Percentiles rank a stretch among this genome's conserved stretches.
These are phyloP conservation scores for Dendrostoma leiphaemia DNA, from an alignment of 2,329 filamentous ascomycete genomes.

Conservation along the genomic window DNA sequence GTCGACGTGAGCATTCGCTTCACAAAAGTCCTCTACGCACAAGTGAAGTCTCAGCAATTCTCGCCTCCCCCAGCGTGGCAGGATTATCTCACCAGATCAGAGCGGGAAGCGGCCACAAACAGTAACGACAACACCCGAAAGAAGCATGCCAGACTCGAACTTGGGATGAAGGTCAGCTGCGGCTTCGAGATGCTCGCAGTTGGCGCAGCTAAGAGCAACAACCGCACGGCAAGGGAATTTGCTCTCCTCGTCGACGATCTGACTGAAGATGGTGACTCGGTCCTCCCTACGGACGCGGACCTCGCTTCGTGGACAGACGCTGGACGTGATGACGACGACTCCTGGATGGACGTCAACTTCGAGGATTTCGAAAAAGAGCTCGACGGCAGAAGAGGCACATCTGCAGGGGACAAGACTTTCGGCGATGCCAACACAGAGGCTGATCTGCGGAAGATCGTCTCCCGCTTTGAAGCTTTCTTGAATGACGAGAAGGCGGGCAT, in stretches of 20 bases:
- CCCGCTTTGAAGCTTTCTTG: conserved; percentile 88
- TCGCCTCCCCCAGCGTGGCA: conserved; percentile 57
- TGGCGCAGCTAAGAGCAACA: conserved; percentile 67
- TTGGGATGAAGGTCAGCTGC: conserved; percentile 86
- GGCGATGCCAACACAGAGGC: conserved; percentile 67
- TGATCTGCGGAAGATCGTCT: conserved; percentile 86
- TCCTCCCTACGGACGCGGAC: conserved; percentile 70
- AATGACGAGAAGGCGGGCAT: conserved; percentile 79
- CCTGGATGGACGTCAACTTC: conserved; percentile 91
- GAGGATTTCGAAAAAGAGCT: conserved; percentile 85
- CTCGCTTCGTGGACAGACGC: conserved; percentile 65
- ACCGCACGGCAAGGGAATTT: conserved; percentile 70
- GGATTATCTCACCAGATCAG: conserved; percentile 29
- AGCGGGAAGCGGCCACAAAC: conserved; percentile 10
- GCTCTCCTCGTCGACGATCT: conserved; percentile 74
- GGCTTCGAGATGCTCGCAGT: conserved; percentile 86
- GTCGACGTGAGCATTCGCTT: conserved; percentile 78
- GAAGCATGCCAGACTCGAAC: conserved; percentile 48
- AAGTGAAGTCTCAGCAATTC: conserved; percentile 84
- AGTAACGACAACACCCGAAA: conserved; percentile 26
- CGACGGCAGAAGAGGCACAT: conserved; percentile 41
- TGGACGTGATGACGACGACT: conserved; percentile 74
- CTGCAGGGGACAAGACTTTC: conserved; percentile 43
- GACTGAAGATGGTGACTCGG: conserved; percentile 63
- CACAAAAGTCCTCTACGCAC: conserved; percentile 86